These are phyloP conservation scores for Yarrowia sp. DNA, from an alignment of 805 yeast species.

Conservation along the genomic window DNA sequence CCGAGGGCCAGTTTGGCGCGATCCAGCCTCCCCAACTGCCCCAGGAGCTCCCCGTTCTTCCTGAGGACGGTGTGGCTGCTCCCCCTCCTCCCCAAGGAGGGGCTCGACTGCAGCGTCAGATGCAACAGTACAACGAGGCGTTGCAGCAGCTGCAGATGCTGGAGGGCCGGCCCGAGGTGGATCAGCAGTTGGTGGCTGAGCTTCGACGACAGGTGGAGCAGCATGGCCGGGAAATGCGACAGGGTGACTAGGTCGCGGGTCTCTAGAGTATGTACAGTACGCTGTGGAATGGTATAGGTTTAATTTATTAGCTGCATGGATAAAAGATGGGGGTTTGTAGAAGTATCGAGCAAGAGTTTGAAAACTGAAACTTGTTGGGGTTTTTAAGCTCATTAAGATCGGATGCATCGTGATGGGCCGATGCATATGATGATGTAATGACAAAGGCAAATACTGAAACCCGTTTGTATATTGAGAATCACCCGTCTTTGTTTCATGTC, in stretches of 20 bases:
- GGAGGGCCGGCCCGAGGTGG: conserved; percentile 14
- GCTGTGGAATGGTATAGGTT: background rate
- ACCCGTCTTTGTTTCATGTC: too few relatives aligned
- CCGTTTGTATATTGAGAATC: too few relatives aligned
- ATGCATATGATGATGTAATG: too few relatives aligned
- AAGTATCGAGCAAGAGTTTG: too few relatives aligned
- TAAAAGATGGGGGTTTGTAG: too few relatives aligned
- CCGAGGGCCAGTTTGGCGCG: background rate
- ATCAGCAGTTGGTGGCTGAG: background rate
- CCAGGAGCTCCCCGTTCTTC: background rate
- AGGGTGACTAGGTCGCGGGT: background rate
- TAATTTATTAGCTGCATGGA: conserved; percentile 26
- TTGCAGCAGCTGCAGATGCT: conserved; percentile 12
- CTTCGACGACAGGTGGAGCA: conserved; percentile 10
- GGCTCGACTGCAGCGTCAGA: background rate
- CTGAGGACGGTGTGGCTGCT: background rate
- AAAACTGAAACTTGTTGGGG: too few relatives aligned
- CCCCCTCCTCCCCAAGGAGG: background rate
- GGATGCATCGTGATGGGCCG: too few relatives aligned
- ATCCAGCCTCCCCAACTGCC: background rate
- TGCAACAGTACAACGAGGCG: conserved; percentile 3
- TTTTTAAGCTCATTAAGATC: too few relatives aligned
- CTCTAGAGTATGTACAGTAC: background rate
- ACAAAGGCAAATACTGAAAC: too few relatives aligned
- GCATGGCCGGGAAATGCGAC: conserved; percentile 5